A percentile compares a stretch with the other conserved stretches of the same genome.
Evolutionary conservation across 2,329 filamentous ascomycete genomes (phyloP).

Genomic region (Ophidiomyces ophidiicola): DNA sequence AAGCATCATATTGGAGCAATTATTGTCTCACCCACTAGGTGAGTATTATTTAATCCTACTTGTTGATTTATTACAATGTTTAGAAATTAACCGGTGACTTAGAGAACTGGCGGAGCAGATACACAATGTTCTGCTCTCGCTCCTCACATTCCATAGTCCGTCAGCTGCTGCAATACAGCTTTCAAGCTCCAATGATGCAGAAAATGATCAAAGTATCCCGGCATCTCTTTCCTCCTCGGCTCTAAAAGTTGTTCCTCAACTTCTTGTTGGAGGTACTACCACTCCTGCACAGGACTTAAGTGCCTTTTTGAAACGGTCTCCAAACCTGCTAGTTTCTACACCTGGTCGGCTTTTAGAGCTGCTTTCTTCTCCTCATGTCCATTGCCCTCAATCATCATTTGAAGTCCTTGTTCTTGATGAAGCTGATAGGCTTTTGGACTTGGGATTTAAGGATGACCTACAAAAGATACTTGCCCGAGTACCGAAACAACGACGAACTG

Average conservation of each 20-base stretch:
- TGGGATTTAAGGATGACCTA: slow-evolving; percentile 86
- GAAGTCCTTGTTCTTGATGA: slow-evolving; percentile 90
- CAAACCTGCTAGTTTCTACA: slow-evolving; percentile 81
- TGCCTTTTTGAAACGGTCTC: slow-evolving; percentile 67
- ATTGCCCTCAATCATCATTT: slow-evolving; percentile 77
- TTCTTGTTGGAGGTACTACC: slow-evolving; percentile 67
- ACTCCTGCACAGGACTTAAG: slow-evolving; percentile 77
- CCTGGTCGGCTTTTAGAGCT: slow-evolving; percentile 83
- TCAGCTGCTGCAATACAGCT: slow-evolving; percentile 46
- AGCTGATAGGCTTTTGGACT: slow-evolving; percentile 79
- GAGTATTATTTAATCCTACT: slow-evolving; percentile 12
- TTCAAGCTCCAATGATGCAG: slow-evolving; percentile 32
- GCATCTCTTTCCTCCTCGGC: slow-evolving; percentile 36
- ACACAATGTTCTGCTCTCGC: slow-evolving; percentile 60
- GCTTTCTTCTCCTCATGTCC: slow-evolving; percentile 72
- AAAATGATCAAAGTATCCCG: slow-evolving; percentile 17
- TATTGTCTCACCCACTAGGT: slow-evolving; percentile 73
- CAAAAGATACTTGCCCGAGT: slow-evolving; percentile 72
- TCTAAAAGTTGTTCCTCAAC: slow-evolving; percentile 62
- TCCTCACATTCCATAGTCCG: slow-evolving; percentile 71
- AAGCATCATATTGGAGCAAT: slow-evolving; percentile 84
- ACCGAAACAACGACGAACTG: slow-evolving; percentile 86
- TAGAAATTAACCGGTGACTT: slow-evolving; percentile 8
- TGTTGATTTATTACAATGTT: not conserved
- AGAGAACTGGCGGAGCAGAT: slow-evolving; percentile 86